These are phyloP conservation scores for Cercospora janseana DNA, from an alignment of 2,329 filamentous ascomycete species.

Conservation along the genomic window DNA sequence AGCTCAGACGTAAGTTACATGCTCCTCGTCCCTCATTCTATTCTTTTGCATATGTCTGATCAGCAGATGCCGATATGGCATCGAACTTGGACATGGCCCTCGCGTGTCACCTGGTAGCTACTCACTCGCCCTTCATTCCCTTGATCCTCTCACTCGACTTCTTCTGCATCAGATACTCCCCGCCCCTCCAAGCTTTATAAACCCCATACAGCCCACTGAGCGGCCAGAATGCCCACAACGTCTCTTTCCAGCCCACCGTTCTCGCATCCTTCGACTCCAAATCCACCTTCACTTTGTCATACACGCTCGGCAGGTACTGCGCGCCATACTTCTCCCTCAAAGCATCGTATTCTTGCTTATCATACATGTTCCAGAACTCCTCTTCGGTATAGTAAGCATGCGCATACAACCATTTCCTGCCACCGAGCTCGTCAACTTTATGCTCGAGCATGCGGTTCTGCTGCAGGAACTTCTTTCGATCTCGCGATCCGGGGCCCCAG, in stretches of 20 bases:
- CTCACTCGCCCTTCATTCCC: conserved; percentile 6
- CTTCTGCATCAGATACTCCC: conserved; percentile 26
- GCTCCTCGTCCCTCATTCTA: not conserved
- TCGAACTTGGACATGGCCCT: too few species aligned
- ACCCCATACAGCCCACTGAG: conserved; percentile 27
- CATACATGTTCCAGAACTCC: conserved; percentile 67
- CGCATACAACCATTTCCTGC: conserved; percentile 85
- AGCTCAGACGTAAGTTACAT: not conserved
- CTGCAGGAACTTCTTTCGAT: conserved; percentile 57
- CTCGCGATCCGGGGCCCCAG: conserved; percentile 71
- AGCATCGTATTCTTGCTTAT: conserved; percentile 59
- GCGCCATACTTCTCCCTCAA: conserved; percentile 64
- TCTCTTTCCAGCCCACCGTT: conserved; percentile 18
- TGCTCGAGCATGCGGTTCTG: conserved; percentile 70
- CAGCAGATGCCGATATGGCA: too few species aligned
- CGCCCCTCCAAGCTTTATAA: conserved; percentile 21
- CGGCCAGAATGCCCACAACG: conserved; percentile 23
- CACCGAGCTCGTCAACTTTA: conserved; percentile 66
- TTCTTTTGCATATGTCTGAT: too few species aligned
- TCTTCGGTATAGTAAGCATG: conserved; percentile 77
- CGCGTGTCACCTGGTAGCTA: too few species aligned
- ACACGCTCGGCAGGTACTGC: conserved; percentile 62
- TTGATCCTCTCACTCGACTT: conserved; percentile 6
- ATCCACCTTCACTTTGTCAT: conserved; percentile 64
- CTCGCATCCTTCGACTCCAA: conserved; percentile 16